phyloP scores from a whole-genome alignment of 768 basidiomycete species.

The Leccinum broughii region DNA sequence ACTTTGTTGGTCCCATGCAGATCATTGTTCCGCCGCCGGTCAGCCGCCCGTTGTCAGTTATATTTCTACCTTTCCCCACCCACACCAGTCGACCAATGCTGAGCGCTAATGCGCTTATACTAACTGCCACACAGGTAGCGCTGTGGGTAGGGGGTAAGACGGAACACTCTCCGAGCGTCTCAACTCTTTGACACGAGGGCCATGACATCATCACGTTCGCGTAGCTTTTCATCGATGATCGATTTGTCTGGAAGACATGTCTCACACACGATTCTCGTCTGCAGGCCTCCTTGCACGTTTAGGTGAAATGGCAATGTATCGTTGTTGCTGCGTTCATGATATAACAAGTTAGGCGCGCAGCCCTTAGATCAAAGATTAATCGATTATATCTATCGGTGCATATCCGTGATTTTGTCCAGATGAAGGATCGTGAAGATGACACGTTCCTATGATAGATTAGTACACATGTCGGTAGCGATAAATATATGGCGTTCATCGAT shows the following conservation, averaged over 20 bases:
- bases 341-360: slow-evolving; percentile 5
- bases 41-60: not conserved
- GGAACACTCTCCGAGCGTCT: not conserved
- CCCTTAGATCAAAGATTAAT: not conserved
- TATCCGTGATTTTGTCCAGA: not conserved
- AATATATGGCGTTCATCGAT: not conserved
- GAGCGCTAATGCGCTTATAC: slow-evolving; percentile 4
- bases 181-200: not conserved
- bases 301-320: not conserved
- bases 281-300: not conserved
- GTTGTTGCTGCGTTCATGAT: not conserved
- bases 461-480: not conserved
- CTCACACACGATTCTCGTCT: not conserved
- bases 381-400: not conserved
- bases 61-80: not conserved
- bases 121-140: not conserved
- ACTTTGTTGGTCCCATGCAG: not conserved
- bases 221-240: not conserved
- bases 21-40: not conserved
- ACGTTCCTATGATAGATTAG: not conserved
- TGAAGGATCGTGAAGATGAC: not conserved
- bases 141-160: not conserved
- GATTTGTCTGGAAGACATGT: not conserved
- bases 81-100: not conserved
- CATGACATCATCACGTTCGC: not conserved